Percentiles rank a stretch among this genome's conserved stretches.
phyloP scores from a whole-genome alignment of 2,329 filamentous ascomycete genomes.

The Coniochaeta sp. region DNA sequence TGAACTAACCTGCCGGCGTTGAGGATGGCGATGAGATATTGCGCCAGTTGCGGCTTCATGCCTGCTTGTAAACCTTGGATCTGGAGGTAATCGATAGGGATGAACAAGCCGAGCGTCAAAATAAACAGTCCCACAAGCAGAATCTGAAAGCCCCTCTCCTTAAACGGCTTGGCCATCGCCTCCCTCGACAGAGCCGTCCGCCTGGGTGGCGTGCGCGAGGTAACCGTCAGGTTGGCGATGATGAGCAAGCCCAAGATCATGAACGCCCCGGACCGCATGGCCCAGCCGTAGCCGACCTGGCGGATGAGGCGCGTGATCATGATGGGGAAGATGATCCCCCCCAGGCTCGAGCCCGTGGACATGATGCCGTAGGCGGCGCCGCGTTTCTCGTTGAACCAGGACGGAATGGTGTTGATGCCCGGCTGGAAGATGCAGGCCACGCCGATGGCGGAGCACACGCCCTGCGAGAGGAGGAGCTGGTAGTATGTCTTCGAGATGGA shows the following conservation, averaged over 20 bases:
- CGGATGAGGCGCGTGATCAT: constrained; percentile 48
- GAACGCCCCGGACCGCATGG: constrained; percentile 39
- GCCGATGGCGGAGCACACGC: constrained; percentile 12
- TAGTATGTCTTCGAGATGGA: constrained; percentile 24
- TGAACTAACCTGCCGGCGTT: constrained; percentile 13
- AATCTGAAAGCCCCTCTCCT: not conserved
- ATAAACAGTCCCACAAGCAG: not conserved
- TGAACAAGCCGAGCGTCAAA: constrained; percentile 4
- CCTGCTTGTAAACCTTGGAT: constrained; percentile 13
- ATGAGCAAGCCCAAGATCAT: constrained; percentile 32
- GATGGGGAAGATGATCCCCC: constrained; percentile 53
- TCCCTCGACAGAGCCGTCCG: constrained; percentile 11
- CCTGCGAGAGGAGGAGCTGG: constrained; percentile 12
- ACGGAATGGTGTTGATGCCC: constrained; percentile 27
- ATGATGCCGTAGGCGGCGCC: constrained; percentile 47
- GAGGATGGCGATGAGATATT: constrained; percentile 18
- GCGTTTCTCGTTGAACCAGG: constrained; percentile 46
- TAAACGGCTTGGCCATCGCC: constrained; percentile 1
- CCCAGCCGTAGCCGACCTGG: constrained; percentile 39
- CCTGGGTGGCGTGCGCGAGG: constrained; percentile 36
- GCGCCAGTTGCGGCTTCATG: constrained; percentile 11
- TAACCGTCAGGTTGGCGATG: constrained; percentile 28
- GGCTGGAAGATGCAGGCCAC: constrained; percentile 19
- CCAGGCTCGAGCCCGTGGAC: constrained; percentile 46
- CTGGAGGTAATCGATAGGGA: constrained; percentile 16